A percentile compares a stretch with the other conserved stretches of the same genome.
Evolutionary conservation across 106 monocot species (phyloP).

Genomic region (Gastrodia elata): DNA sequence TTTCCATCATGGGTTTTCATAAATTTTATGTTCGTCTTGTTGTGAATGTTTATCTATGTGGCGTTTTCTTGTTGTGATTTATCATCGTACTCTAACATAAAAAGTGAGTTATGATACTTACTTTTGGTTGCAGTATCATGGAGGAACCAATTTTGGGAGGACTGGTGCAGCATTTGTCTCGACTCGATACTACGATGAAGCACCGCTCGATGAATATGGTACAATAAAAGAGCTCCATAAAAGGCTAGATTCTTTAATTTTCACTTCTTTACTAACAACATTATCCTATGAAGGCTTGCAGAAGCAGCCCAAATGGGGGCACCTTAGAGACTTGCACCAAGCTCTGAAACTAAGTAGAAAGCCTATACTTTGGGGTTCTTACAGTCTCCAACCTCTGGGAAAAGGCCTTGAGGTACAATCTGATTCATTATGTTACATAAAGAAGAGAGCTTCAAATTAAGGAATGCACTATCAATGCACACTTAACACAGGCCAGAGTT

Average conservation of each 20-base stretch:
- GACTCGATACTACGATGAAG: slow-evolving; percentile 82
- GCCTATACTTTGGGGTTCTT: slow-evolving; percentile 51
- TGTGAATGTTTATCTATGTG: no score
- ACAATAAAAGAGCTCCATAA: neutral
- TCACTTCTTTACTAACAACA: neutral
- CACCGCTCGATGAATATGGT: slow-evolving; percentile 86
- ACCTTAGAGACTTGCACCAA: slow-evolving; percentile 64
- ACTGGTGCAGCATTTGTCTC: slow-evolving; percentile 43
- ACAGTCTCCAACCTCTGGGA: neutral
- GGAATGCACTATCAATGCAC: neutral
- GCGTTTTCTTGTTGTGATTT: no score
- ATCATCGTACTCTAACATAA: no score
- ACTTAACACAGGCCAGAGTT: slow-evolving; percentile 27
- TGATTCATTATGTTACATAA: neutral
- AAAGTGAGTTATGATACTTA: neutral
- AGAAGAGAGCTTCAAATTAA: neutral
- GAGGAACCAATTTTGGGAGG: slow-evolving; percentile 81
- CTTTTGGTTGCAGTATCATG: slow-evolving; percentile 47
- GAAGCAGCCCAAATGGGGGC: slow-evolving; percentile 84
- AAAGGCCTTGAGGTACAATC: slow-evolving; percentile 5
- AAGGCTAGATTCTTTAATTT: neutral
- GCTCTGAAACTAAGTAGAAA: slow-evolving; percentile 47
- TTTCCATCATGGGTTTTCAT: no score
- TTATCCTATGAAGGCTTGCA: slow-evolving; percentile 26
- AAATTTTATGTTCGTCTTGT: no score